phyloP scores from a whole-genome alignment of 2,329 filamentous ascomycete species.

The Monilinia fructicola region DNA sequence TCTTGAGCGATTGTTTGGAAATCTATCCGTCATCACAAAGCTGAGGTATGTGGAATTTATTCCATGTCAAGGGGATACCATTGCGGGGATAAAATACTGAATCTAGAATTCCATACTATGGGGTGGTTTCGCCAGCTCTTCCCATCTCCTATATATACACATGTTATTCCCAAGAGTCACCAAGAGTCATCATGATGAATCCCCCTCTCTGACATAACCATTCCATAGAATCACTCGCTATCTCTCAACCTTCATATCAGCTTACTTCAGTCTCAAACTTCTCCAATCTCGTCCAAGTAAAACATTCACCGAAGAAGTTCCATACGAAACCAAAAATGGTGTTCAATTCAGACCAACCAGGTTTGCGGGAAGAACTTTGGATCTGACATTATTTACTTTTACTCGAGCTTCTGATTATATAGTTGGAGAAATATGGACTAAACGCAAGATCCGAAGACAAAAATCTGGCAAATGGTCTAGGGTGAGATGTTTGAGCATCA shows the following conservation, averaged over 20 bases:
- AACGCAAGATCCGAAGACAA: constrained; percentile 47
- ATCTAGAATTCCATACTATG: not conserved
- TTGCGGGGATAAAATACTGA: not conserved
- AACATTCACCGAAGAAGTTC: constrained; percentile 44
- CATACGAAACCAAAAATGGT: constrained; percentile 36
- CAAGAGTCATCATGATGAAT: not conserved
- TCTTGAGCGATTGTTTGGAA: constrained; percentile 34
- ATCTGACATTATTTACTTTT: constrained; percentile 76
- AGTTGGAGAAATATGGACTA: constrained; percentile 64
- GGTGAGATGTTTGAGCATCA: not conserved
- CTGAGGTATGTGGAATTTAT: constrained; percentile 28
- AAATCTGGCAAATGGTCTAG: constrained; percentile 49
- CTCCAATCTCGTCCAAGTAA: constrained; percentile 56
- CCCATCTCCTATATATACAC: not conserved
- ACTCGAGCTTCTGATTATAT: constrained; percentile 72
- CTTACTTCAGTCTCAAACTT: constrained; percentile 56
- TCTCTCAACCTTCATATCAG: constrained; percentile 57
- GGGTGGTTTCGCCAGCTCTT: not conserved
- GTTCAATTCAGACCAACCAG: constrained; percentile 37
- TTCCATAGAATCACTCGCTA: constrained; percentile 53
- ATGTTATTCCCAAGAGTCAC: constrained; percentile 18
- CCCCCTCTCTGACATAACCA: not conserved
- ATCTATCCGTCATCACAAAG: constrained; percentile 37
- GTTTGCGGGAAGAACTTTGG: constrained; percentile 70
- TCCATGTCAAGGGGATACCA: not conserved